Conservation (phyloP, 148 eudicot genomes). For the Vaccinium darrowii region DNA sequence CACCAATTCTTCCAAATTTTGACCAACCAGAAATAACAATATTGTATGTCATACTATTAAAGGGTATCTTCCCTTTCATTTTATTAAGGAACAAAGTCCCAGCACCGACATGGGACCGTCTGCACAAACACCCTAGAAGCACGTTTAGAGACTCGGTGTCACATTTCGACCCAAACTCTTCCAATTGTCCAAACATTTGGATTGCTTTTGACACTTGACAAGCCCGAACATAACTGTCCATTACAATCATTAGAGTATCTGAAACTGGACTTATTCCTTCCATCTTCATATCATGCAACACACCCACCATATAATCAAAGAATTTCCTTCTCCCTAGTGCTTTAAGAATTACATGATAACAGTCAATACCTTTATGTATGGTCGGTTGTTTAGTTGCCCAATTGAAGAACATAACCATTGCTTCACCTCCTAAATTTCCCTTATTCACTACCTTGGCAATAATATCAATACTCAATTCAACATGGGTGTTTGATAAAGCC, state of each 20-base stretch:
- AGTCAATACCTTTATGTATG: conserved; percentile 30
- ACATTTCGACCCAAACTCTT: conserved; percentile 51
- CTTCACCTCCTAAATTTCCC: conserved; percentile 65
- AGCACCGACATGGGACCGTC: conserved; percentile 52
- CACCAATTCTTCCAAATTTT: conserved; percentile 57
- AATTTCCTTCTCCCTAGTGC: conserved; percentile 82
- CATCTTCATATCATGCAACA: conserved; percentile 47
- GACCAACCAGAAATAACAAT: conserved; percentile 77
- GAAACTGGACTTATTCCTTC: conserved; percentile 43
- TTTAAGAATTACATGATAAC: conserved; percentile 60
- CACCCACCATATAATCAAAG: conserved; percentile 52
- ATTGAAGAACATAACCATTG: conserved; percentile 66
- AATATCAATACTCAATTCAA: conserved; percentile 42
- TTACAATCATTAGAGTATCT: conserved; percentile 53
- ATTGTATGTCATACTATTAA: conserved; percentile 48
- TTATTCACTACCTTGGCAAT: conserved; percentile 61
- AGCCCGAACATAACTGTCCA: conserved; percentile 68
- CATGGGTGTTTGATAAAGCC: conserved; percentile 39
- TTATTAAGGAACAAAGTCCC: conserved; percentile 57
- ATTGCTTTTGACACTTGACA: conserved; percentile 54
- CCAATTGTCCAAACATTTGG: conserved; percentile 55
- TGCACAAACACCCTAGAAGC: conserved; percentile 59
- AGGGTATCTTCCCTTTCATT: conserved; percentile 56
- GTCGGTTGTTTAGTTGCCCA: conserved; percentile 61
- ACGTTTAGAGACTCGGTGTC: conserved; percentile 59